Evolutionary conservation across 148 eudicot genomes (phyloP), one percentile per base, ranked within the genome.

Genomic region (Camellia lanceoleosa): DNA sequence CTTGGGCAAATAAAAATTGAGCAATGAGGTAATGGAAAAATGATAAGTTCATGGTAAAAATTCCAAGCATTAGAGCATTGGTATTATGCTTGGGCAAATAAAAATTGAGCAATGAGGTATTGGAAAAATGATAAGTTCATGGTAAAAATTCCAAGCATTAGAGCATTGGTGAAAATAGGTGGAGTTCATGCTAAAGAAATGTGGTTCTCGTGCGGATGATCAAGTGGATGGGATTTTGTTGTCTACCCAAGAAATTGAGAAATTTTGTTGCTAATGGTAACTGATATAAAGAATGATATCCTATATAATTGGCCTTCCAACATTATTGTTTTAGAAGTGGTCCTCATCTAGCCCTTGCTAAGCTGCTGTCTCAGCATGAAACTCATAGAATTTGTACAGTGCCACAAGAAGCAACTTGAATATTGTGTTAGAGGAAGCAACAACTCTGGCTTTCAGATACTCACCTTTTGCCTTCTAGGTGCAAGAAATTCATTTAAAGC

Each of bases 381-480:
- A 42, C 14, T 56, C 66, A 74, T 2, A 3, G 4, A 58, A 41
- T 14, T 74, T 42, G 2, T 7, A 52, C 7, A 4, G 4, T 60
- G 18, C 59, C 23, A 70, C 38, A 18, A 47, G 7, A 51, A 20
- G 58, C 58, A 49, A 30, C 58, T 51, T 49, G 18, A 51, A 51
- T 19, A 10, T 49, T 71, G 2, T 71, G 15, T 58, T 16, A 42
- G 38, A 44, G 4, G 41, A 58, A 68, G 66, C 65, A 73, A 77
- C 14, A 13, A 74, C 30, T 20, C 54, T 60, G 42, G 59, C 54
- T 6, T 58, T 11, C 47, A 76, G 69, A 7, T 7, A 61, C 80
- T 85, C 80, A 89, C 93, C 88, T 88, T 91, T 65, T 91, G 85
- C 98, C 98, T 92, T 75, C 98, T 80, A 61, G 92, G 92, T 80